phyloP scores from a whole-genome alignment of 2,329 filamentous ascomycete species.

The Onygena corvina region DNA sequence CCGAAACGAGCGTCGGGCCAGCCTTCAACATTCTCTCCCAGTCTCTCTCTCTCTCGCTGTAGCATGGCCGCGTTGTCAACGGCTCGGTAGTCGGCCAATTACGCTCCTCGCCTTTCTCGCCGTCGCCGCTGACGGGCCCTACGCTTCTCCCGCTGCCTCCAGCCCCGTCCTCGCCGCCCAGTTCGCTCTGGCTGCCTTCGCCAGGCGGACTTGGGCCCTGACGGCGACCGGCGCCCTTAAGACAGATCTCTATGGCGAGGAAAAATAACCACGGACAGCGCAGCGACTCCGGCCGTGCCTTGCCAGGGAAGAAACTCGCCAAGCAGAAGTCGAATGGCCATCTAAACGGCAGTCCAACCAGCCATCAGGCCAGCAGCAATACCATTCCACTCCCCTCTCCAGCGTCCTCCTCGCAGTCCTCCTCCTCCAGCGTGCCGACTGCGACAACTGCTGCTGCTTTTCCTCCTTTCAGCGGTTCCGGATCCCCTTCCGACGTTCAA shows the following conservation, averaged over 20 bases:
- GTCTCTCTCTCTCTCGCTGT: background rate
- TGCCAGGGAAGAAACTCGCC: conserved; percentile 57
- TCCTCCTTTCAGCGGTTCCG: conserved; percentile 28
- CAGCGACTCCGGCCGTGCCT: conserved; percentile 80
- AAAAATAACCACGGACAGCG: conserved; percentile 58
- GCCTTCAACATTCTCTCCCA: background rate
- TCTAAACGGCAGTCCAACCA: conserved; percentile 41
- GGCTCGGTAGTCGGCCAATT: background rate
- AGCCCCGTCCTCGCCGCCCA: conserved; percentile 27
- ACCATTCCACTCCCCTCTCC: background rate
- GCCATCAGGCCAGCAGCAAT: conserved; percentile 24
- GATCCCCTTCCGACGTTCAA: conserved; percentile 24
- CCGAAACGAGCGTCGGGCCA: conserved; percentile 4
- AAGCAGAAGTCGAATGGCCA: conserved; percentile 47
- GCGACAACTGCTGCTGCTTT: conserved; percentile 23
- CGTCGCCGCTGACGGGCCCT: background rate
- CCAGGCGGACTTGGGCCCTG: conserved; percentile 38
- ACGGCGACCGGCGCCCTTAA: conserved; percentile 35
- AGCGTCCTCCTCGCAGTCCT: too few relatives aligned
- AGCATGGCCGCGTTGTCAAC: background rate
- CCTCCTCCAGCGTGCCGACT: conserved; percentile 20
- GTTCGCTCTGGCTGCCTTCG: conserved; percentile 33
- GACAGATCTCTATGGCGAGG: conserved; percentile 39
- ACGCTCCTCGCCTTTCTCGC: background rate
- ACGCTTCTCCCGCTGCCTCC: background rate